A percentile compares a stretch with the other conserved stretches of the same genome.
phyloP scores from a whole-genome alignment of 352 stramenopile genomes.

The Plasmopara viticola region DNA sequence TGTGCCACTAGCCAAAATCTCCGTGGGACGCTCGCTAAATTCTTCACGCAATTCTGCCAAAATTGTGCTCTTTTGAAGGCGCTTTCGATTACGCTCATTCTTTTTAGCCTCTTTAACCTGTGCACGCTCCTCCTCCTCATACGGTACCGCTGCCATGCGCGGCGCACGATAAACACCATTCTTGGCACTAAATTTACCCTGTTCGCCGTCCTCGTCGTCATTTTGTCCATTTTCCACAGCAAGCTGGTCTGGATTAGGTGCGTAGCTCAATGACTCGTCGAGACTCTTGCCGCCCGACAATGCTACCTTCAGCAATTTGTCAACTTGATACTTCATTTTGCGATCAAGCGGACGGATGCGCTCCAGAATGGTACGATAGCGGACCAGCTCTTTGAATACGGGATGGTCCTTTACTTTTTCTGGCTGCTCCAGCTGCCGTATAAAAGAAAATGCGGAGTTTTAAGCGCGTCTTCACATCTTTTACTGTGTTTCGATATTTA shows the following conservation, averaged over 20 bases:
- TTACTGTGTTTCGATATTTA: not conserved
- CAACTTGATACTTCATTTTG: constrained; percentile 88
- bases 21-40: constrained; percentile 72
- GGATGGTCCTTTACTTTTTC: constrained; percentile 69
- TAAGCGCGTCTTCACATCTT: too few relatives aligned
- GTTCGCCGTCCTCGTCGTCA: constrained; percentile 37
- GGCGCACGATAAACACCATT: constrained; percentile 74
- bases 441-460: not conserved
- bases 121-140: constrained; percentile 79
- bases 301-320: constrained; percentile 87
- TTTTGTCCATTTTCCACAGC: constrained; percentile 47
- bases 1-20: constrained; percentile 58
- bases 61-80: constrained; percentile 79
- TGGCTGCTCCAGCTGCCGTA: constrained; percentile 50
- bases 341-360: constrained; percentile 77
- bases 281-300: constrained; percentile 62
- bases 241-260: constrained; percentile 70
- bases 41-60: constrained; percentile 80
- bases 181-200: constrained; percentile 27
- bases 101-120: constrained; percentile 76
- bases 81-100: constrained; percentile 73
- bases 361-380: constrained; percentile 79
- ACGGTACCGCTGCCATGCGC: constrained; percentile 69
- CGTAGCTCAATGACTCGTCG: constrained; percentile 76
- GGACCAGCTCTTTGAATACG: constrained; percentile 81